These are phyloP conservation scores for Hypsizygus ulmarius DNA, from an alignment of 1,284 basidiomycete genomes.

Conservation along the genomic window DNA sequence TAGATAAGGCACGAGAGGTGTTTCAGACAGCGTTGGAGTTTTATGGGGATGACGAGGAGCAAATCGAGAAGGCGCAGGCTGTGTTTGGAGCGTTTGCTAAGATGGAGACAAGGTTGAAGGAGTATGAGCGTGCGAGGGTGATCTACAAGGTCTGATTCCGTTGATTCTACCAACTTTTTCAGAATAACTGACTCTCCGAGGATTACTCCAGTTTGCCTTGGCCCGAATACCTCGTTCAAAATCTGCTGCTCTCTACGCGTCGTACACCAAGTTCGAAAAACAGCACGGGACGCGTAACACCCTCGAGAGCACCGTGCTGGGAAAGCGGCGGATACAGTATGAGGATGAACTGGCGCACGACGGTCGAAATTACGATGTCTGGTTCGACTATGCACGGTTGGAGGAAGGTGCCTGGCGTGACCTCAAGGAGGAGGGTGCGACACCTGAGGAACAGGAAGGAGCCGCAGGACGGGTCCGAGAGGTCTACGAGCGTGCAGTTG, in stretches of 20 bases:
- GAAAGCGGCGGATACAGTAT: constrained; percentile 96
- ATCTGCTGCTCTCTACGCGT: constrained; percentile 80
- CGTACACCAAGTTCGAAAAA: constrained; percentile 98
- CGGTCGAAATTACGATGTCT: constrained; percentile 93
- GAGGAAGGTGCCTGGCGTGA: constrained; percentile 88
- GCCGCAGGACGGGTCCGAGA: constrained; percentile 75
- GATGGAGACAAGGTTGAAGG: constrained; percentile 96
- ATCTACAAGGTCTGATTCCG: constrained; percentile 81
- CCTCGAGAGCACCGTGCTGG: constrained; percentile 92
- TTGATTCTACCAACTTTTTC: constrained; percentile 1
- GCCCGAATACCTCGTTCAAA: constrained; percentile 89
- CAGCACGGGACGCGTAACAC: constrained; percentile 90
- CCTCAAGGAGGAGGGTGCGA: constrained; percentile 73
- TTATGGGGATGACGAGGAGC: constrained; percentile 96
- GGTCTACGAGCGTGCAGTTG: constrained; percentile 95
- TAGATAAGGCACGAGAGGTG: constrained; percentile 93
- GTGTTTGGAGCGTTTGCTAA: constrained; percentile 97
- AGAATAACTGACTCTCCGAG: constrained; percentile 4
- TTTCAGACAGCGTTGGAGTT: constrained; percentile 97
- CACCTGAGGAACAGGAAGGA: constrained; percentile 61
- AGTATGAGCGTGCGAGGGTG: constrained; percentile 93
- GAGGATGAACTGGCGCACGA: constrained; percentile 92
- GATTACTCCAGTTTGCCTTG: constrained; percentile 74
- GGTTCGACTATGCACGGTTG: constrained; percentile 95
- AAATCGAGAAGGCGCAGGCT: constrained; percentile 95